Evolutionary conservation across 805 yeast genomes (phyloP), one percentile per base, ranked within the genome.

Genomic region (Tetrapisispora pingtungensis): DNA sequence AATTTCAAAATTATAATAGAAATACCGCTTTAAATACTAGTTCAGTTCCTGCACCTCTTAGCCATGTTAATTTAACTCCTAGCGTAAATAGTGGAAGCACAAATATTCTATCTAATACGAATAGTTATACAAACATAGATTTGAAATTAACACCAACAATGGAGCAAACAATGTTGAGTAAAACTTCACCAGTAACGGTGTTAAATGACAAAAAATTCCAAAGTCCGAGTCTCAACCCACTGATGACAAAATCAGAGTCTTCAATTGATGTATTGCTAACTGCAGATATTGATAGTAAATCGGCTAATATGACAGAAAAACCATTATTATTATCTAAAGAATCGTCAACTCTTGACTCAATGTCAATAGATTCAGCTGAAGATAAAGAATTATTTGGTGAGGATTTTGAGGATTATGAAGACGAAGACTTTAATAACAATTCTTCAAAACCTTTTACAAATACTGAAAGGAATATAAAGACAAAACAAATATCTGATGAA

Each of bases 351-450:
- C 15, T 35, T 4, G 44, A 35, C 10, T 14, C 33, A 12, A n/a
- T 28, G 10, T 35, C 36, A 10, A 35, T 33, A 7, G 31, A 41
- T 17, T 35, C 44, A 1, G 40, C 20, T 10, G 39, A 28, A n/a
- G 44, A 35, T 34, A 58, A 56, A 22, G 66, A 59, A 22, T 48
- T 59, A 26, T 60, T 61, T 44, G 65, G 62, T n/a, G 64, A 59
- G 28, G 65, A 55, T 30, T 68, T 62, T n/a, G 49, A 59, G 19
- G 53, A 58, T 18, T 59, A 53, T 31, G 62, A 51, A 17, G 63
- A 56, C 20, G 64, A 55, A 28, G 63, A 67, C 27, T 61, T 65
- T 34, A 70, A 69, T 30, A 70, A 67, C 22, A 66, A 62, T 10
- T 22, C 59, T 61, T 28, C 59, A 62, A 17, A 65, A 60, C 22